These are phyloP conservation scores for Aspergillus vadensis DNA, from an alignment of 2,329 filamentous ascomycete genomes.

Conservation along the genomic window DNA sequence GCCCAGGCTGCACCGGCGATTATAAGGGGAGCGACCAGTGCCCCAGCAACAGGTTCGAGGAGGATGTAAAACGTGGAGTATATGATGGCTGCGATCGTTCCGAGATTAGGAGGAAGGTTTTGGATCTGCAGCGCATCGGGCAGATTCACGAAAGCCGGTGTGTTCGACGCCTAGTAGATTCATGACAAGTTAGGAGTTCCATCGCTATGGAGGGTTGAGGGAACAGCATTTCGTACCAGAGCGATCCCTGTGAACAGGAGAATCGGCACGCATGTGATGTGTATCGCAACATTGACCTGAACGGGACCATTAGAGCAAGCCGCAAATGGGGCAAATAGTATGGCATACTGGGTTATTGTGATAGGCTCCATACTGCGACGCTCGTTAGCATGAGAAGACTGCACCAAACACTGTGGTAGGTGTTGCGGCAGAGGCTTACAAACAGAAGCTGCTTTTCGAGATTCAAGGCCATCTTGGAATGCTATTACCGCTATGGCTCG, in stretches of 20 bases:
- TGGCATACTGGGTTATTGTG: constrained; percentile 62
- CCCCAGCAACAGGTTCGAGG: constrained; percentile 90
- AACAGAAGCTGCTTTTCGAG: constrained; percentile 68
- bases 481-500: neutral
- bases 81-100: constrained; percentile 58
- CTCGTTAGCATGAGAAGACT: constrained; percentile 16
- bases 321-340: constrained; percentile 12
- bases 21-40: constrained; percentile 72
- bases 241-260: constrained; percentile 62
- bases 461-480: constrained; percentile 52
- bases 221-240: constrained; percentile 50
- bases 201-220: neutral
- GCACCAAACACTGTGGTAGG: neutral
- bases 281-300: constrained; percentile 66
- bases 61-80: constrained; percentile 84
- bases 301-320: constrained; percentile 22
- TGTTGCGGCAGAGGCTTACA: constrained; percentile 49
- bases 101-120: constrained; percentile 62
- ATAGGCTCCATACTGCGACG: constrained; percentile 64
- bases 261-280: constrained; percentile 64
- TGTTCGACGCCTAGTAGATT: constrained; percentile 56
- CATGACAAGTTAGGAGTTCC: constrained; percentile 6
- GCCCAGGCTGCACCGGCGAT: constrained; percentile 71
- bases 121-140: constrained; percentile 57
- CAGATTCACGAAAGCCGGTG: constrained; percentile 53